Evolutionary conservation across 1,139 yeast species (phyloP), one percentile per base, ranked within the genome.

Genomic region (Neolecta irregularis): DNA sequence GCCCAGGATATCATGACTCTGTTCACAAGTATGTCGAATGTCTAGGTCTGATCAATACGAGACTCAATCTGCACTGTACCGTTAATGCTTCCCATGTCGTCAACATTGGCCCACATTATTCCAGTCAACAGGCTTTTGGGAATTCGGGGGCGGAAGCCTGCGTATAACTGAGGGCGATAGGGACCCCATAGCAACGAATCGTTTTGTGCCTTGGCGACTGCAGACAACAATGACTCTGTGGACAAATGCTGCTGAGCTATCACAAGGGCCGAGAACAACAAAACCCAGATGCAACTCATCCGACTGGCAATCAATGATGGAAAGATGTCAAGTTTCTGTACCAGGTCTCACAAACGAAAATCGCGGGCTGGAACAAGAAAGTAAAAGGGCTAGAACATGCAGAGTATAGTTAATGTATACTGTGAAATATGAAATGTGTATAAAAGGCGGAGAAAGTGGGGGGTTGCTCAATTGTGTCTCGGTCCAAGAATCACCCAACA

Each of bases 91-190:
- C 33, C 39, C 20, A 4, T 60, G 59, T n/a, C 58, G 42, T 78
- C 76, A 5, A 71, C 65, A 47, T 74, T 74, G 58, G 73, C 80
- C 98, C 98, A 88, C 74, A 88, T 72, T 22, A 85, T 56, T 0
- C 98, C 98, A 7, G 83, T 64, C 42, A 78, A 53, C 34, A 88
- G 61, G 1, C 93, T 77, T 31, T 73, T 62, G n/a, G 93, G 77
- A 33, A 73, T 52, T 33, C 85, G 61, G 2, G 98, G 94, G 34
- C 88, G 64, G 30, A 88, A 57, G 1, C 98, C 96, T 45, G 85
- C 63, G 56, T 85, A 88, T 33, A 81, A 62, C 38, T 81, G 77
- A 8, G 95, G 74, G 46, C 96, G 60, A 56, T 85, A 88, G 0
- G 96, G 93, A 1, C 94, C 96, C 98, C 98, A 88, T 21, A 70